Evolutionary conservation across 768 basidiomycete genomes (phyloP).

Genomic region (Phanerodontia chrysosporium): DNA sequence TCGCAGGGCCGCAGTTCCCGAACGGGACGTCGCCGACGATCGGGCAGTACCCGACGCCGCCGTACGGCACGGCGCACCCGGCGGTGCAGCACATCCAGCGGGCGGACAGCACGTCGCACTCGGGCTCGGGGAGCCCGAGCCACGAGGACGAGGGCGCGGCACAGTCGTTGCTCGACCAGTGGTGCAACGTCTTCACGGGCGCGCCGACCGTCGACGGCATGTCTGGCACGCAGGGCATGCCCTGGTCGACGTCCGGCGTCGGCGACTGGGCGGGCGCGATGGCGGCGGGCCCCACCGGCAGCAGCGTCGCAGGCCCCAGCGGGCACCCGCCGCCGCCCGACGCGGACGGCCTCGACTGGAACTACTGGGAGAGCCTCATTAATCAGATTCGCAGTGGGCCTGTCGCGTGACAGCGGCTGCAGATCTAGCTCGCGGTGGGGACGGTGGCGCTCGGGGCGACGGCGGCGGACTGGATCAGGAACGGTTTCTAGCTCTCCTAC

Average conservation of each 20-base stretch:
- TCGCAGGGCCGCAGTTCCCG: conserved; percentile 1
- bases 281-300: conserved; percentile 22
- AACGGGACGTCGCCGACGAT: conserved; percentile 15
- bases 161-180: conserved; percentile 77
- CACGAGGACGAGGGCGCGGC: conserved; percentile 71
- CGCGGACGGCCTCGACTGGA: conserved; percentile 67
- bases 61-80: conserved; percentile 29
- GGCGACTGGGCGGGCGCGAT: conserved; percentile 60
- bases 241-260: conserved; percentile 58
- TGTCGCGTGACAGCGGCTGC: conserved; percentile 9
- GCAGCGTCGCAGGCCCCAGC: conserved; percentile 31
- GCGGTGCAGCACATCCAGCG: conserved; percentile 62
- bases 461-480: neutral
- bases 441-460: neutral
- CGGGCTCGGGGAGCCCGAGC: conserved; percentile 62
- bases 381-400: conserved; percentile 42
- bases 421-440: neutral
- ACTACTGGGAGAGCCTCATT: conserved; percentile 80
- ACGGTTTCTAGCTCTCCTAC: neutral
- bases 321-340: conserved; percentile 39
- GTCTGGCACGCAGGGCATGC: conserved; percentile 30
- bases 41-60: conserved; percentile 13
- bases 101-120: conserved; percentile 42
- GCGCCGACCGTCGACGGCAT: conserved; percentile 40
- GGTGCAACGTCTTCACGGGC: conserved; percentile 78